Evolutionary conservation across 805 yeast genomes (phyloP), one percentile per base, ranked within the genome.

Genomic region (Huiozyma naganishii): DNA sequence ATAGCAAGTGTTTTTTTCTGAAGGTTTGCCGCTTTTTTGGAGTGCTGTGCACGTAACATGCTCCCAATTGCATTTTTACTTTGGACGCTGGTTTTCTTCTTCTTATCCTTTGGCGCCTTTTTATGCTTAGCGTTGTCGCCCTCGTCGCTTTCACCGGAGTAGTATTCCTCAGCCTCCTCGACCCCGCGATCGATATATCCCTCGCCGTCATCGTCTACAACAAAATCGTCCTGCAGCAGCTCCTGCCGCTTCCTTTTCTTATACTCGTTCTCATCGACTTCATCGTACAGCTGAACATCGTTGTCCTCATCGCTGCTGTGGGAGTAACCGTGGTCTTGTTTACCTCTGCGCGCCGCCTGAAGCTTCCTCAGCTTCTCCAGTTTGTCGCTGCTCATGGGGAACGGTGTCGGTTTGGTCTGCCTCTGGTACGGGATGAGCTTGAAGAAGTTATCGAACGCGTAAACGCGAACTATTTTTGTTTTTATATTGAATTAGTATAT

Each of bases 171-270:
- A 46, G 80, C 94, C 89, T 95, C 87, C 54, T 90, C 94, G 6
- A 73, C 84, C 45, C 98, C 98, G 37, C 83, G 83, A 54, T 92
- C 97, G 1, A 87, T 89, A 57, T 90, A 90, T 0, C 97, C 97
- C 50, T 81, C 83, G 29, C 96, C 96, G 52, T 83, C 79, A 60
- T 90, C 97, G 59, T 88, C 96, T 2, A 87, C 95, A 33, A 90
- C 92, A 59, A 90, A 90, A 61, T 90, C 96, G 56, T 90, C 96
- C 48, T 83, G 80, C 62, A 87, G 71, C 40, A 92, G 69, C 46
- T 88, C 85, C 46, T 83, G 77, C 53, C 94, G 76, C 59, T 84
- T 85, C 58, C 78, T 83, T 52, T 74, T 74, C 52, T 90, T 71
- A 63, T 77, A 90, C 33, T 80, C 78, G 29, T 73, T 79, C 54